Evolutionary conservation across 305 asterid species (phyloP), one percentile per base, ranked within the genome.

Genomic region (Andrographis paniculata): DNA sequence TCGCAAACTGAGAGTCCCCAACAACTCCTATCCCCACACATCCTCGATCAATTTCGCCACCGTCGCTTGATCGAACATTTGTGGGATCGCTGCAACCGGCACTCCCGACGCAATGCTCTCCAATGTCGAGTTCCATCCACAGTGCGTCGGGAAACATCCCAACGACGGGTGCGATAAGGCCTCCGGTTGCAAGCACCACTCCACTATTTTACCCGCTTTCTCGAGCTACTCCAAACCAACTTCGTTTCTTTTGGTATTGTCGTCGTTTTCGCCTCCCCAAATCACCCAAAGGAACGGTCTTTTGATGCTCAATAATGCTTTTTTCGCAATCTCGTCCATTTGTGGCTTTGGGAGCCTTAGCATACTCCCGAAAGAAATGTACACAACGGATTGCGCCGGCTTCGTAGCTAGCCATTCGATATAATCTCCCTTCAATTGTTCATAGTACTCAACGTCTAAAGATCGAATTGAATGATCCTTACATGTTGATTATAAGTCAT

Each of bases 271-370:
- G 6, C 42, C 23, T 1, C 5, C 61, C 17, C 77, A 55, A 33
- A 71, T 66, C 1, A 73, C 76, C 86, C 86, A 73, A 14, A 77
- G 30, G 19, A 77, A 77, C 1, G 82, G 86, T 50, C 71, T 58
- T 5, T 50, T 14, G n/a, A n/a, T n/a, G 10, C 47, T 40, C 0
- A 47, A 55, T 4, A 70, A 10, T 11, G 75, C 52, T 20, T 63
- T 79, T 51, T 50, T 58, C 0, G 60, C 77, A 0, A 75, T 70
- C 70, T 70, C 72, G 42, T 75, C 81, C 64, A 60, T 65, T 42
- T 70, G 75, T 2, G 37, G 16, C 24, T 53, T 60, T 6, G 68
- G 50, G 5, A 60, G 60, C 24, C 14, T 53, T 33, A 67, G 19
- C 11, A 76, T 0, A 59, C 84, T 79, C 1, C 88, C 87, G 23